A percentile compares a stretch with the other conserved stretches of the same genome.
Evolutionary conservation across 2,329 filamentous ascomycete genomes (phyloP).

Genomic region (Pyrenophora seminiperda): DNA sequence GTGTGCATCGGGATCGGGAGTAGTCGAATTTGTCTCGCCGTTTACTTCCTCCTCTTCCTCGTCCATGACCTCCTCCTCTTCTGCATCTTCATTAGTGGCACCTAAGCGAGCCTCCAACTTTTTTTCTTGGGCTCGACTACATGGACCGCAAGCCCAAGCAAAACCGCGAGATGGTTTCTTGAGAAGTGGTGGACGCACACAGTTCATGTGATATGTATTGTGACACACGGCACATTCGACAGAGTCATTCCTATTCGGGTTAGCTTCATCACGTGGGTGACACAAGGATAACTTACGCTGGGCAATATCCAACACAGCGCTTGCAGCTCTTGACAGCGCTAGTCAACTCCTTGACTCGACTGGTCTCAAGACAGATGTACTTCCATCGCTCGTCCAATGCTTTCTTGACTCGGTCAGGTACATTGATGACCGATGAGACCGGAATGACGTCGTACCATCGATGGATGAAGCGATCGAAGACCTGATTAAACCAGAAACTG

Average conservation of each 20-base stretch:
- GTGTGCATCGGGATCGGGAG: slow-evolving; percentile 55
- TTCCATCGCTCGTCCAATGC: slow-evolving; percentile 96
- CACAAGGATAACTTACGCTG: slow-evolving; percentile 66
- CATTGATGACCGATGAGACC: slow-evolving; percentile 90
- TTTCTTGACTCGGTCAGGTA: slow-evolving; percentile 92
- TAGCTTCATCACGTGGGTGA: slow-evolving; percentile 15
- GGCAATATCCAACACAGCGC: slow-evolving; percentile 87
- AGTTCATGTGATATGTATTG: slow-evolving; percentile 98
- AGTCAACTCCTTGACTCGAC: slow-evolving; percentile 91
- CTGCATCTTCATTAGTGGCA: slow-evolving; percentile 57
- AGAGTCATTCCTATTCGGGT: slow-evolving; percentile 74
- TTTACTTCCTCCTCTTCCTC: slow-evolving; percentile 73
- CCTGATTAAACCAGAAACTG: slow-evolving; percentile 94
- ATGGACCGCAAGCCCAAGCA: slow-evolving; percentile 96
- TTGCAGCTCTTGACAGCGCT: slow-evolving; percentile 96
- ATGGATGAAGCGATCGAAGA: slow-evolving; percentile 98
- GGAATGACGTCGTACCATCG: slow-evolving; percentile 97
- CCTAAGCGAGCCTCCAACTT: slow-evolving; percentile 82
- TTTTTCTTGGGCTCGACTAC: slow-evolving; percentile 92
- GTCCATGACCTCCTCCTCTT: slow-evolving; percentile 67
- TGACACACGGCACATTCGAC: slow-evolving; percentile 96
- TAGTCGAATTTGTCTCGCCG: slow-evolving; percentile 66
- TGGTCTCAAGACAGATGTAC: slow-evolving; percentile 91
- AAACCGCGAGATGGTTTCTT: slow-evolving; percentile 98
- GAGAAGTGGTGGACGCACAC: slow-evolving; percentile 85